Conservation (phyloP, 2,329 filamentous ascomycete species). For the Alternaria conjuncta region DNA sequence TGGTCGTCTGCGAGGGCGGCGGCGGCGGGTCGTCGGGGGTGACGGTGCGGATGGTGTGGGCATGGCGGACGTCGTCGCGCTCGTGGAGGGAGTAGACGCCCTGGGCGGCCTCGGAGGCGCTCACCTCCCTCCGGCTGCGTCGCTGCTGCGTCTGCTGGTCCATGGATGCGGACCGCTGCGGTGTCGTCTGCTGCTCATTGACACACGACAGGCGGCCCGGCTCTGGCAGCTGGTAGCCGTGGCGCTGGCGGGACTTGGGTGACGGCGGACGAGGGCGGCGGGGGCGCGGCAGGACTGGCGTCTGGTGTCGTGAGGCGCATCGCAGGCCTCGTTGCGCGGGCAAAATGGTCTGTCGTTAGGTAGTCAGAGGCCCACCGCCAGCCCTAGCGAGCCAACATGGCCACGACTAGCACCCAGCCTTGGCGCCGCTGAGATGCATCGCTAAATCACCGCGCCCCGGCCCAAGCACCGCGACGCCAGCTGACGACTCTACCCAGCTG, state of each 20-base stretch:
- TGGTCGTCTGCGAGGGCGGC: conserved; percentile 12
- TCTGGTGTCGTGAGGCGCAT: conserved; percentile 27
- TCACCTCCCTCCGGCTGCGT: conserved; percentile 35
- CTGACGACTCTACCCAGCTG: conserved; percentile 1
- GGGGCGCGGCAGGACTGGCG: conserved; percentile 17
- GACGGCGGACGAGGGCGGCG: conserved; percentile 13
- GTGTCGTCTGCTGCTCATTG: conserved; percentile 19
- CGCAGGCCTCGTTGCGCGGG: conserved; percentile 21
- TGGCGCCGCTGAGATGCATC: not conserved
- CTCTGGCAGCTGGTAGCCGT: conserved; percentile 15
- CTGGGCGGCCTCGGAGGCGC: conserved; percentile 27
- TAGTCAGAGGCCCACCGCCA: conserved; percentile 10
- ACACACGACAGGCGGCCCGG: conserved; percentile 22
- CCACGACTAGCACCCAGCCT: conserved; percentile 2
- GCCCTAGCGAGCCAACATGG: conserved; percentile 10
- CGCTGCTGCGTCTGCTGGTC: conserved; percentile 33
- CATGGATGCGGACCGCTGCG: conserved; percentile 33
- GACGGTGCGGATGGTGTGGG: conserved; percentile 64
- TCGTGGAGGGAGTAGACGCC: conserved; percentile 19
- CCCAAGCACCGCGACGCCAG: not conserved
- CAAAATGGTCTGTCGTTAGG: conserved; percentile 12
- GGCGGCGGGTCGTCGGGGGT: conserved; percentile 63
- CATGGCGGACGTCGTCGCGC: conserved; percentile 25
- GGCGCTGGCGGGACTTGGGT: conserved; percentile 15
- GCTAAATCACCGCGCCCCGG: conserved; percentile 4